phyloP scores from a whole-genome alignment of 495 filamentous ascomycete species.

The Neurospora discreta region DNA sequence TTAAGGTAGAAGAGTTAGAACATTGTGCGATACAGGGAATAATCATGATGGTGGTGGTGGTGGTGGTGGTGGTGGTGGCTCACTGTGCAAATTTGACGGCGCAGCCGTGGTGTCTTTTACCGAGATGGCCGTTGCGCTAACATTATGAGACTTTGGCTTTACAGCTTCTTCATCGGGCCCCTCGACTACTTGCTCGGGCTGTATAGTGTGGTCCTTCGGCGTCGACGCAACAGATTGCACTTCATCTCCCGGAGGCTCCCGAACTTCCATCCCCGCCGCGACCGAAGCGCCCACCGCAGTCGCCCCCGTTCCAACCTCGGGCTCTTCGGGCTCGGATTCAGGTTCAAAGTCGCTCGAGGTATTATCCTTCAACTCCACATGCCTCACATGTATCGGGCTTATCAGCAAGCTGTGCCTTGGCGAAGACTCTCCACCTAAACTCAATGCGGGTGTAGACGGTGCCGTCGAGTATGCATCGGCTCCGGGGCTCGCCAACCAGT shows the following conservation, averaged over 20 bases:
- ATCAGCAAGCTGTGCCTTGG: constrained; percentile 23
- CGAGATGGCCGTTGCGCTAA: neutral
- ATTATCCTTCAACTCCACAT: constrained; percentile 8
- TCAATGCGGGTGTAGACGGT: constrained; percentile 29
- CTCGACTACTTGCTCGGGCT: neutral
- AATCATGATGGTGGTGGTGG: too few species aligned
- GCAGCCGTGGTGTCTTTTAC: neutral
- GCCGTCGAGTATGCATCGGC: constrained; percentile 20
- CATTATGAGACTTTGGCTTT: neutral
- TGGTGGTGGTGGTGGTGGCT: constrained; percentile 1
- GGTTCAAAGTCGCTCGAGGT: constrained; percentile 1
- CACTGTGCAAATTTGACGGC: neutral
- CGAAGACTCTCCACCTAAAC: constrained; percentile 24
- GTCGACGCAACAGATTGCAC: neutral
- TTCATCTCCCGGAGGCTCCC: neutral
- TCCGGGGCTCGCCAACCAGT: constrained; percentile 1
- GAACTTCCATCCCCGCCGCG: neutral
- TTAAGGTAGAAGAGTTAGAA: neutral
- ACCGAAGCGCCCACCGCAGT: neutral
- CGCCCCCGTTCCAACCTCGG: neutral
- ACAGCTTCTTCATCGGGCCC: neutral
- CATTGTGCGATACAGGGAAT: neutral
- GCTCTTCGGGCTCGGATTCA: constrained; percentile 14
- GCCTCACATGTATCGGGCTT: constrained; percentile 13
- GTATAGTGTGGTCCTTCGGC: neutral